Percentiles rank a stretch among this genome's conserved stretches.
Conservation (phyloP, 192 early-diverging fungal species). For the Coemansia sp. region DNA sequence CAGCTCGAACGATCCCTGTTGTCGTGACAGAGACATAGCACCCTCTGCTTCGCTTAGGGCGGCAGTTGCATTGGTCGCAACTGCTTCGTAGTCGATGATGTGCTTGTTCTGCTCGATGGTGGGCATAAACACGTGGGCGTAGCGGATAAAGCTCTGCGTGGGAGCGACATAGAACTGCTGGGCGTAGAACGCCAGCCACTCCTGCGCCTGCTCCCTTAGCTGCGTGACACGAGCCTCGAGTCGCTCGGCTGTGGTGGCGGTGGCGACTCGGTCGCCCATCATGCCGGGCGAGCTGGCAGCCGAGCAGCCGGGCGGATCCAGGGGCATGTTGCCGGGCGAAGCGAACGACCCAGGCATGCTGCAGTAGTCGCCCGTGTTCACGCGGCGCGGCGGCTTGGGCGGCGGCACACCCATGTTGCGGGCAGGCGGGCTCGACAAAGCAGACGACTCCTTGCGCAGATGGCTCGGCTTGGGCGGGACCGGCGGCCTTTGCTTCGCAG, state of each 20-base stretch:
- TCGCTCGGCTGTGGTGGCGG: conserved; percentile 14
- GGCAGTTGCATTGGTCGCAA: background rate
- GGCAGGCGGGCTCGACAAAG: background rate
- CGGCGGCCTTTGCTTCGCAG: background rate
- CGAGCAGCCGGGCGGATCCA: background rate
- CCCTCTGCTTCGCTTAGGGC: conserved; percentile 9
- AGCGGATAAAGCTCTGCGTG: conserved; percentile 36
- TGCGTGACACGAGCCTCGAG: conserved; percentile 23
- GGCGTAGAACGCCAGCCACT: conserved; percentile 54
- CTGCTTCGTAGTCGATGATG: conserved; percentile 49
- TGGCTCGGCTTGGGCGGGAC: conserved; percentile 42
- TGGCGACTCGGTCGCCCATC: background rate
- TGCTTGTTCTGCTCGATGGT: conserved; percentile 33
- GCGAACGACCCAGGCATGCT: background rate
- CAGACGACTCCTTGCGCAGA: conserved; percentile 1
- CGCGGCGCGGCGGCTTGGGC: conserved; percentile 22
- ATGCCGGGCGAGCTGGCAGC: background rate
- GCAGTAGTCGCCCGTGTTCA: background rate
- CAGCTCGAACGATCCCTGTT: background rate
- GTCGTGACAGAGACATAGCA: no score
- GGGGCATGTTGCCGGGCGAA: background rate
- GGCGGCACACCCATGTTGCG: conserved; percentile 9
- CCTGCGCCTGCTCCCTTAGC: conserved; percentile 42
- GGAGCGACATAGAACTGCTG: conserved; percentile 52
- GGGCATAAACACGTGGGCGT: conserved; percentile 34